phyloP scores from a whole-genome alignment of 352 stramenopile species.

The Phytophthora podocarpi region DNA sequence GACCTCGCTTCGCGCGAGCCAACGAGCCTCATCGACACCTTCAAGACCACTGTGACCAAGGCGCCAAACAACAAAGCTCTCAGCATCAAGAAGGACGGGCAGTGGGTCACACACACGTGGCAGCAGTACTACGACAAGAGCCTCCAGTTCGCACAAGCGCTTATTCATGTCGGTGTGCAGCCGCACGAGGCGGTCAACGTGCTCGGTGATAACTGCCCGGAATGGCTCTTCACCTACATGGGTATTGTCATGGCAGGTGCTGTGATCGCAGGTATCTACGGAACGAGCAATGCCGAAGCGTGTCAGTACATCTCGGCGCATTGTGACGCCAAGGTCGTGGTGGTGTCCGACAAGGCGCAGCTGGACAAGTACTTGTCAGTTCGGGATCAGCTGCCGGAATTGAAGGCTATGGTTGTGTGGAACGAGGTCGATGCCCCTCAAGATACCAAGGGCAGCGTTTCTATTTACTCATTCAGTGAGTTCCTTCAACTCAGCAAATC shows the following conservation, averaged over 20 bases:
- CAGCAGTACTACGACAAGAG: constrained; percentile 77
- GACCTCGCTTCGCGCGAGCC: constrained; percentile 37
- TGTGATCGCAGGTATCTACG: constrained; percentile 84
- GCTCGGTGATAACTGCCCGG: constrained; percentile 82
- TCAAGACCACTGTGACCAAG: constrained; percentile 41
- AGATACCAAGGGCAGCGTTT: constrained; percentile 38
- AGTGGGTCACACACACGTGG: constrained; percentile 65
- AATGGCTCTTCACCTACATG: constrained; percentile 86
- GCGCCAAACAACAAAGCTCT: constrained; percentile 37
- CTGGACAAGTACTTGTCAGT: constrained; percentile 79
- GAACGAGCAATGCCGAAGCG: constrained; percentile 71
- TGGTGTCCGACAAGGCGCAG: constrained; percentile 69
- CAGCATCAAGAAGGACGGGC: constrained; percentile 40
- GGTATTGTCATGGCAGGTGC: constrained; percentile 78
- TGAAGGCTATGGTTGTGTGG: constrained; percentile 84
- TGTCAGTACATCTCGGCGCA: constrained; percentile 81
- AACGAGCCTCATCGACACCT: constrained; percentile 40
- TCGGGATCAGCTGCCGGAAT: constrained; percentile 56
- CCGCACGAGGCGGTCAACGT: constrained; percentile 78
- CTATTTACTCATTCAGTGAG: constrained; percentile 61
- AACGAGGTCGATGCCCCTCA: constrained; percentile 35
- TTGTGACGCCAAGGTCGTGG: constrained; percentile 74
- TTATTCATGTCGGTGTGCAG: constrained; percentile 70
- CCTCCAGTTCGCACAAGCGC: constrained; percentile 66
- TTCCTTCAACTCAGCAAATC: constrained; percentile 59